Base-by-base conservation (phyloP, 2,329 filamentous ascomycete species). In the Ophiostoma sp. region DNA sequence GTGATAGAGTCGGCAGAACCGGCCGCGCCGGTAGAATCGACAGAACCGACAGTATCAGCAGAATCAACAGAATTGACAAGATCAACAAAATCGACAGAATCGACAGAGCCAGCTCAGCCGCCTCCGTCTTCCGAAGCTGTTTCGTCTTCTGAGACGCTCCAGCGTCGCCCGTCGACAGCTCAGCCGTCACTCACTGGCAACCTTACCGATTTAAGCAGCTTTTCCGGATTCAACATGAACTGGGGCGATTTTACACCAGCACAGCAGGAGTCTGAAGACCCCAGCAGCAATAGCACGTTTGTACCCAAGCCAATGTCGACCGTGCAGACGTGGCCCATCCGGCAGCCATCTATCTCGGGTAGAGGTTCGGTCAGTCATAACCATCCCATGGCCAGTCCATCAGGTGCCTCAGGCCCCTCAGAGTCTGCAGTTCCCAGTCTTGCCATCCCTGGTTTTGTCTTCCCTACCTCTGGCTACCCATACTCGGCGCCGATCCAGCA, bases 401-500 rank as follows among this genome's bases (percentile, higher is more conserved):
- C 52, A 3, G 64, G 20, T 13, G 23, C 20, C 8, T 41, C 31
- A 6, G 27, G 27, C 27, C 27, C 27, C 27, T 31, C 27, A 31
- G 15, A 36, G n/a, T 15, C 35, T 8, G 17, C 23, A 1, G n/a
- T 35, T 15, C 41, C 23, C 7, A 48, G 48, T 31, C 44, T 35
- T 39, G 36, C 27, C 23, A 27, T 64, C 11, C 60, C 60, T 17
- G 20, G 60, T 8, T 36, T 64, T 20, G 60, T 15, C 6, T 33
- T 23, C 3, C 17, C 60, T 23, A 15, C 33, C 4, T 64, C 60
- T 6, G 60, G 60, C 4, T 80, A 82, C 72, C 80, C 82, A 1
- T 80, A 78, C 69, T 83, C 82, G 10, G 81, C 80, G 35, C 70
- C 70, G 36, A 35, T 75, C 48, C n/a, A 62, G 41, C 31, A 36